Evolutionary conservation across 345 rosid genomes (phyloP).

Genomic region (rapeseed (Brassica napus)): DNA sequence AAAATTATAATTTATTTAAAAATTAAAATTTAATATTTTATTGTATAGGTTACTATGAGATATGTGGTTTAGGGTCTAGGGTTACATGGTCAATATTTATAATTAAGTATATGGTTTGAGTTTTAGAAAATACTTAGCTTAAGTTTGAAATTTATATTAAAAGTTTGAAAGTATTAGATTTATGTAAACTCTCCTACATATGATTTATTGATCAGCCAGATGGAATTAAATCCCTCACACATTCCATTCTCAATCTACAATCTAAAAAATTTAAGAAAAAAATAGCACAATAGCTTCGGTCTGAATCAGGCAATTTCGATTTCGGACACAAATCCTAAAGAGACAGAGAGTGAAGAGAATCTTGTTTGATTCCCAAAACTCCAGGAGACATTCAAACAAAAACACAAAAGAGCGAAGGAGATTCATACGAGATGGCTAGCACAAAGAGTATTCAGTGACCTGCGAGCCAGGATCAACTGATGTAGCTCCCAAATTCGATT

Average conservation of each 20-base stretch:
- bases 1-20: too few relatives aligned
- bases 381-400: slow-evolving; percentile 7
- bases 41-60: neutral
- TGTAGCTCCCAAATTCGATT: slow-evolving; percentile 7
- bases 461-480: slow-evolving; percentile 70
- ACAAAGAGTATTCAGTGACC: slow-evolving; percentile 62
- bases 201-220: neutral
- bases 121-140: neutral
- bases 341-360: neutral
- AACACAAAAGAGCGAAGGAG: neutral
- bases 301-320: slow-evolving; percentile 16
- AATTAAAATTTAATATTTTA: too few relatives aligned
- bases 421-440: slow-evolving; percentile 65
- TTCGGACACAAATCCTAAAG: neutral
- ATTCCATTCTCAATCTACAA: slow-evolving; percentile 2
- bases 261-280: neutral
- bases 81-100: too few relatives aligned
- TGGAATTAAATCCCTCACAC: neutral
- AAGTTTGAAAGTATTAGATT: too few relatives aligned
- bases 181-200: neutral
- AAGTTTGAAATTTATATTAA: neutral
- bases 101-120: neutral
- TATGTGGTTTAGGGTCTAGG: neutral
- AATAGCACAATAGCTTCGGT: neutral
- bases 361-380: neutral